Evolutionary conservation across 2,329 filamentous ascomycete species (phyloP).

Genomic region (Aspergillus aculeatinus): DNA sequence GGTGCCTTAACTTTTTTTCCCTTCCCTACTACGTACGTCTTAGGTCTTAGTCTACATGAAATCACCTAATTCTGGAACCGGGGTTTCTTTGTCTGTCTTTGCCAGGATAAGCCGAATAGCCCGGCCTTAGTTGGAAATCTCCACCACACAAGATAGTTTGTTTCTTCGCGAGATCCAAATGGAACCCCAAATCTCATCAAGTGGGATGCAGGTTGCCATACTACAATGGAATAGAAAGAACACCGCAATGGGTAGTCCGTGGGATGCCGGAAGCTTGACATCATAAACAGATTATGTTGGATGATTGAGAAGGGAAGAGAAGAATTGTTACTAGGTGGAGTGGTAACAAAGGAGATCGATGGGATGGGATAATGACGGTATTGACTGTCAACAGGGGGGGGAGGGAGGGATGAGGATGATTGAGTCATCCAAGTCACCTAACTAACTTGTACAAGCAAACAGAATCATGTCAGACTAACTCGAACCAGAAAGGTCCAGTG

Average conservation of each 20-base stretch:
- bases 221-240: neutral
- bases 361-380: neutral
- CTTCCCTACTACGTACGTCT: slow-evolving; percentile 7
- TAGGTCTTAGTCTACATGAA: neutral
- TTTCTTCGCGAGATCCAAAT: neutral
- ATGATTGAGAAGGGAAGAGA: neutral
- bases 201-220: neutral
- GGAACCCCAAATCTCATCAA: neutral
- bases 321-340: neutral
- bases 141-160: neutral
- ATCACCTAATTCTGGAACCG: slow-evolving; percentile 2
- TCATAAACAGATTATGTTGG: neutral
- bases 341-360: neutral
- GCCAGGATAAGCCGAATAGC: slow-evolving; percentile 7
- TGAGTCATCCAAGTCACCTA: neutral
- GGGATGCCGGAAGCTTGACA: neutral
- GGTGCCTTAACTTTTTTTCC: slow-evolving; percentile 3
- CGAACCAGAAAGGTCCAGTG: neutral
- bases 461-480: no score
- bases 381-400: neutral
- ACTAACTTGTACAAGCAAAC: no score
- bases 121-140: neutral
- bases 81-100: slow-evolving; percentile 9
- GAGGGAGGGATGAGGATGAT: neutral
- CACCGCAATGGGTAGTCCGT: neutral